A percentile compares a stretch with the other conserved stretches of the same genome.
Evolutionary conservation across 2,329 filamentous ascomycete species (phyloP).

Genomic region (Xylaria sp.): DNA sequence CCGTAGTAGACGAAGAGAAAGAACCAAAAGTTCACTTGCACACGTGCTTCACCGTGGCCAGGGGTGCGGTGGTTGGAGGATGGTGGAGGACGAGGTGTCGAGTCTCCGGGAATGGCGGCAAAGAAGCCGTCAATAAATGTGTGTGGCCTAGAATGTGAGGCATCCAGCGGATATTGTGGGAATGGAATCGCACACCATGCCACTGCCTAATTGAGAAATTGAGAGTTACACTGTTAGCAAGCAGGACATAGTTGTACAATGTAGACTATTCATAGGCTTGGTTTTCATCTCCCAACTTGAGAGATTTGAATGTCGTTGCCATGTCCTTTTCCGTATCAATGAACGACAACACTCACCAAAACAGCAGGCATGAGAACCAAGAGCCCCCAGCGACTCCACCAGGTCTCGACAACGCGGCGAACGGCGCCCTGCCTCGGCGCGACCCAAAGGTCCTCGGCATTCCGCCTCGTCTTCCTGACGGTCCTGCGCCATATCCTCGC

Average conservation of each 20-base stretch:
- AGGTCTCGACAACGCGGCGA: slow-evolving; percentile 67
- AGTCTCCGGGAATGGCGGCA: not conserved
- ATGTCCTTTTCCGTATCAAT: slow-evolving; percentile 6
- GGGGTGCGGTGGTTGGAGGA: slow-evolving; percentile 58
- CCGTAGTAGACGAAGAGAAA: slow-evolving; percentile 77
- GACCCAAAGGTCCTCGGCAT: slow-evolving; percentile 67
- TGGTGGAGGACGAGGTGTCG: slow-evolving; percentile 34
- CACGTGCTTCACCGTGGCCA: slow-evolving; percentile 71
- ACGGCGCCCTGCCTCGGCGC: slow-evolving; percentile 69
- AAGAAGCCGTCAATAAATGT: slow-evolving; percentile 24
- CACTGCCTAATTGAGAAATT: slow-evolving; percentile 59
- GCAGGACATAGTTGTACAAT: not conserved
- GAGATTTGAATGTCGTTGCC: not conserved
- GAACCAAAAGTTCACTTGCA: slow-evolving; percentile 77
- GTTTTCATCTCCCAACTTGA: not conserved
- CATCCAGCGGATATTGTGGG: slow-evolving; percentile 68
- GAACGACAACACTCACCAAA: slow-evolving; percentile 60
- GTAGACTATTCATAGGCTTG: not conserved
- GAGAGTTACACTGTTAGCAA: slow-evolving; percentile 22
- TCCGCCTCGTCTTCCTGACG: slow-evolving; percentile 51
- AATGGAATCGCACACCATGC: slow-evolving; percentile 74
- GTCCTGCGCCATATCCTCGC: slow-evolving; percentile 50
- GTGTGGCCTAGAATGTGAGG: slow-evolving; percentile 50
- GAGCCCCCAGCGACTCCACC: slow-evolving; percentile 72
- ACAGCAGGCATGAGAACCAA: slow-evolving; percentile 70